phyloP scores from a whole-genome alignment of 306 rosid genomes.

The Rosa persica region DNA sequence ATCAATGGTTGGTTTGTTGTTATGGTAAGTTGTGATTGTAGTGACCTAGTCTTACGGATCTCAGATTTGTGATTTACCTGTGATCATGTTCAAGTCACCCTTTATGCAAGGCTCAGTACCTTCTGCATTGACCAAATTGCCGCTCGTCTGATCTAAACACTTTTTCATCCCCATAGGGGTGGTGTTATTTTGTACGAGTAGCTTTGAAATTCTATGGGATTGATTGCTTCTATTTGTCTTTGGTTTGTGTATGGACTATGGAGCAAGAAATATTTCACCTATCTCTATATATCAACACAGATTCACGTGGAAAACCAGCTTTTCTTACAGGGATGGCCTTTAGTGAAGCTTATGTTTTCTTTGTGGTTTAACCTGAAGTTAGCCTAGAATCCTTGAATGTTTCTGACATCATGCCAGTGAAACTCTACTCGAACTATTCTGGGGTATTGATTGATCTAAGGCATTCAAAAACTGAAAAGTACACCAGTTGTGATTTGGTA shows the following conservation, averaged over 20 bases:
- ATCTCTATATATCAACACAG: neutral
- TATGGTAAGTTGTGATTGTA: neutral
- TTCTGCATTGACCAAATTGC: neutral
- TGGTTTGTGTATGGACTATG: neutral
- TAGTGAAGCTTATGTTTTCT: neutral
- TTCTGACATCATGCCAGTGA: neutral
- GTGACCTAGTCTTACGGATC: neutral
- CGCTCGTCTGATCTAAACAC: neutral
- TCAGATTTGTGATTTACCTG: too few relatives aligned
- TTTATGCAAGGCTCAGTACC: neutral
- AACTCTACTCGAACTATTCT: neutral
- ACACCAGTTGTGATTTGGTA: neutral
- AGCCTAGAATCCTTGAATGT: neutral
- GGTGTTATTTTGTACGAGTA: neutral
- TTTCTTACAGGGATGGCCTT: neutral
- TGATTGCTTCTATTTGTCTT: neutral
- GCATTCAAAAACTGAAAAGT: neutral
- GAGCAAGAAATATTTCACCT: neutral
- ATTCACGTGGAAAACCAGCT: neutral
- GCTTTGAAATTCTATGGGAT: neutral
- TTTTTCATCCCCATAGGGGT: neutral
- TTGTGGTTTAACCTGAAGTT: neutral
- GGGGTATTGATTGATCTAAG: neutral
- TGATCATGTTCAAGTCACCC: neutral
- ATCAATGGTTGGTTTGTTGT: neutral